Evolutionary conservation across 805 yeast genomes (phyloP).

Genomic region (Zygosaccharomyces bailii): DNA sequence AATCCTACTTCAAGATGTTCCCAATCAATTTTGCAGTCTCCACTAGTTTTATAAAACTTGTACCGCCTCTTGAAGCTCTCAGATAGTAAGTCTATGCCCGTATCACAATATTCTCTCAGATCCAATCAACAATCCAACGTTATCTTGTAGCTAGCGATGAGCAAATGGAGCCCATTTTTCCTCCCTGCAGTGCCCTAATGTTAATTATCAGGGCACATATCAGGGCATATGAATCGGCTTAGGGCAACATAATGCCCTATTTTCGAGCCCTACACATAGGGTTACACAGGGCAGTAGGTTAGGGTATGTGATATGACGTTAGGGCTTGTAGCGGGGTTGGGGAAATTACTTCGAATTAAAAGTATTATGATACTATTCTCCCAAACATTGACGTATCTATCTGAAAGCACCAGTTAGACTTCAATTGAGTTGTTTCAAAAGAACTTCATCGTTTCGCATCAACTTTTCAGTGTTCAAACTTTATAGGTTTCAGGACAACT

Average conservation of each 20-base stretch:
- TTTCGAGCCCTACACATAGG: background rate
- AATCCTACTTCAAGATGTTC: no score
- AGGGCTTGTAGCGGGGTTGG: background rate
- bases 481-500: no score
- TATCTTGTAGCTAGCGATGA: background rate
- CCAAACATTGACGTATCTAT: no score
- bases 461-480: no score
- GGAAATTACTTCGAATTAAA: no score
- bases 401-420: no score
- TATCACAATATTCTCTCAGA: background rate
- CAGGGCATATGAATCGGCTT: background rate
- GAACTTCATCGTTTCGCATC: no score
- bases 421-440: no score
- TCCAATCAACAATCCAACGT: background rate
- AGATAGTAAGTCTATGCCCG: background rate
- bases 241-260: background rate
- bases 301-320: background rate
- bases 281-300: background rate
- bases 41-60: no score
- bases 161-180: background rate
- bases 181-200: background rate
- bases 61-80: background rate
- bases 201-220: background rate
- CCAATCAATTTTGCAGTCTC: no score
- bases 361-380: no score